A percentile compares a stretch with the other conserved stretches of the same genome.
Evolutionary conservation across 75 land plant genomes (phyloP).

Genomic region (Selaginella moellendorffii): DNA sequence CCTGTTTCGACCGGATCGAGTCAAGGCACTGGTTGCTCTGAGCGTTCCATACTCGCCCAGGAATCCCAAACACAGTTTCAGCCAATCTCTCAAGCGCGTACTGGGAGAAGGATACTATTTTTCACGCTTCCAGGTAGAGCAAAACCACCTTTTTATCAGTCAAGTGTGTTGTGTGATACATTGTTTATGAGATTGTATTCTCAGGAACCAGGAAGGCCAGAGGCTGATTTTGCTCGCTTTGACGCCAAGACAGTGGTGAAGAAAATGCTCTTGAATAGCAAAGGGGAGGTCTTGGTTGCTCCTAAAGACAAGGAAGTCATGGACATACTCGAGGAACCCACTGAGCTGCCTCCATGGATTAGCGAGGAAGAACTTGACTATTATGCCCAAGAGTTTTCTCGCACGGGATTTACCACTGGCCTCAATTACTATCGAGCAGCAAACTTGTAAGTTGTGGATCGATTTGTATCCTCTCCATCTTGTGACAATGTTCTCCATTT

Average conservation of each 20-base stretch:
- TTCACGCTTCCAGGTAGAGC: background rate
- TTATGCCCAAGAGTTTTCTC: constrained; percentile 11
- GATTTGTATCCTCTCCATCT: no score
- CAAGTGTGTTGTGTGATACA: background rate
- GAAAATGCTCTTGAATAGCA: background rate
- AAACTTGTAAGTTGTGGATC: background rate
- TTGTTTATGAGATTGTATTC: background rate
- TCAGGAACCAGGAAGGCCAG: background rate
- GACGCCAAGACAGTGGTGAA: background rate
- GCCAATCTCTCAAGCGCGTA: background rate
- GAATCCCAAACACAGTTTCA: background rate
- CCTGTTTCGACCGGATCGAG: constrained; percentile 13
- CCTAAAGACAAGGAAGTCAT: constrained; percentile 27
- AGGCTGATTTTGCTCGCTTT: background rate
- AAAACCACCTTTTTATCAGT: no score
- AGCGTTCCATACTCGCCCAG: constrained; percentile 2
- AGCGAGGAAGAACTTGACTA: constrained; percentile 55
- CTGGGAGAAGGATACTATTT: background rate
- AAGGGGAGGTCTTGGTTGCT: background rate
- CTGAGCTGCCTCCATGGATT: constrained; percentile 51
- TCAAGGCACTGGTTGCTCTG: constrained; percentile 10
- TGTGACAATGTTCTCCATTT: background rate
- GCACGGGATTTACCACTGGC: background rate
- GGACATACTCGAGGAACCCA: constrained; percentile 14
- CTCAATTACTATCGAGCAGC: background rate